Percentiles rank a stretch among this genome's conserved stretches.
phyloP scores from a whole-genome alignment of 1,284 basidiomycete genomes.

The Gymnopus androsaceus region DNA sequence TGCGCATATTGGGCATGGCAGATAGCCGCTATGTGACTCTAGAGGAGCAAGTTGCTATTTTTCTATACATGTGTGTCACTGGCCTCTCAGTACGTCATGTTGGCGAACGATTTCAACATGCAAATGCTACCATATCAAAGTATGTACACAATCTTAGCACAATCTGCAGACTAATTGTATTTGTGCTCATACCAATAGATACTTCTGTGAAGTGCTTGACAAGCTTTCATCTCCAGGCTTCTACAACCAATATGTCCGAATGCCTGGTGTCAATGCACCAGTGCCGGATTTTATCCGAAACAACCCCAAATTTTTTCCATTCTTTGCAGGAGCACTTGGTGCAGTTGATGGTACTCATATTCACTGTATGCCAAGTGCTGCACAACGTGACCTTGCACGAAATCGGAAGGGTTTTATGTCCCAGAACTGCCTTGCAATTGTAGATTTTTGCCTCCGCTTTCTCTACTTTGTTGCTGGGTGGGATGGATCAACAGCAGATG shows the following conservation, averaged over 20 bases:
- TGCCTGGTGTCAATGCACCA: not conserved
- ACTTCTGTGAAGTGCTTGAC: constrained; percentile 5
- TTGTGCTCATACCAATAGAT: not conserved
- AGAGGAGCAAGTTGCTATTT: constrained; percentile 6
- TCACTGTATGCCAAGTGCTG: constrained; percentile 16
- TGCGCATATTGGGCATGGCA: not conserved
- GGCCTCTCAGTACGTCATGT: not conserved
- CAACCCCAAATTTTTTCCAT: constrained; percentile 24
- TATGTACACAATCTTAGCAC: not conserved
- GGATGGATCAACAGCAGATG: constrained; percentile 26
- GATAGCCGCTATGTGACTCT: not conserved
- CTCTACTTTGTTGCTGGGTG: constrained; percentile 24
- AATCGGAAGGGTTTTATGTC: constrained; percentile 18
- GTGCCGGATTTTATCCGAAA: not conserved
- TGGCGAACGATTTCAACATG: constrained; percentile 1
- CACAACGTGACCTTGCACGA: constrained; percentile 10
- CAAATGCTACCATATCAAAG: constrained; percentile 11
- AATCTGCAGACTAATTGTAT: not conserved
- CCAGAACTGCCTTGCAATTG: constrained; percentile 15
- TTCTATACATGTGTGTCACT: constrained; percentile 6
- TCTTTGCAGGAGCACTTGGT: constrained; percentile 25
- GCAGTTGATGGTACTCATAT: constrained; percentile 31
- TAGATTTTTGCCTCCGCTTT: constrained; percentile 21
- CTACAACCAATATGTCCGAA: constrained; percentile 5
- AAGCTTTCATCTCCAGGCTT: constrained; percentile 7